Evolutionary conservation across 768 basidiomycete genomes (phyloP).

Genomic region (Gymnopilus dilepis): DNA sequence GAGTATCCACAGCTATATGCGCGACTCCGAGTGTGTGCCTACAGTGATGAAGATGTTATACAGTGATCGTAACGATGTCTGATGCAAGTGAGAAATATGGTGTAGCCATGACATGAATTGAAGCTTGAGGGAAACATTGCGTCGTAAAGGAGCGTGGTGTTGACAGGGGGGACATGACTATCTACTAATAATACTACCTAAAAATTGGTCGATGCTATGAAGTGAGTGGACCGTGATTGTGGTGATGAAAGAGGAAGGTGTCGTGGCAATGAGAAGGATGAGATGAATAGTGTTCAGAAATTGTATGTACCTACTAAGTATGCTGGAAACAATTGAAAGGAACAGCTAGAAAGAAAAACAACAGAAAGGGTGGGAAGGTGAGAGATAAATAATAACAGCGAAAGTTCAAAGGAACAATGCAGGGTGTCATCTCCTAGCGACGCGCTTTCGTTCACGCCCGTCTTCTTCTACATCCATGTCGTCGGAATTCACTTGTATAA

Average conservation of each 20-base stretch:
- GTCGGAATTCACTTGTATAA: slow-evolving; percentile 42
- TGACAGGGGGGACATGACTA: neutral
- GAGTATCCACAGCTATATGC: too few relatives aligned
- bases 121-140: slow-evolving; percentile 5
- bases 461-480: slow-evolving; percentile 84
- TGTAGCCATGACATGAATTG: slow-evolving; percentile 1
- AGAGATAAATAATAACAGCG: slow-evolving; percentile 3
- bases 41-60: too few relatives aligned
- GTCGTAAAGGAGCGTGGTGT: slow-evolving; percentile 16
- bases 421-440: slow-evolving; percentile 59
- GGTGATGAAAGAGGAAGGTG: slow-evolving; percentile 7
- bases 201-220: neutral
- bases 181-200: slow-evolving; percentile 15
- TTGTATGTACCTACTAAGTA: slow-evolving; percentile 12
- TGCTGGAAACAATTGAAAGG: slow-evolving; percentile 9
- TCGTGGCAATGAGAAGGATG: too few relatives aligned
- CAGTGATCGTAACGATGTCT: neutral
- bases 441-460: slow-evolving; percentile 73
- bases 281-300: neutral
- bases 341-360: slow-evolving; percentile 3
- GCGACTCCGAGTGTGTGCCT: too few relatives aligned
- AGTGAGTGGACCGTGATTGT: neutral
- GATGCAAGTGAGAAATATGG: neutral
- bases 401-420: slow-evolving; percentile 1
- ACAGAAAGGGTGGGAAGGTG: slow-evolving; percentile 7